Conservation (phyloP, 1,284 basidiomycete genomes). For the Leccinum pachyderme region DNA sequence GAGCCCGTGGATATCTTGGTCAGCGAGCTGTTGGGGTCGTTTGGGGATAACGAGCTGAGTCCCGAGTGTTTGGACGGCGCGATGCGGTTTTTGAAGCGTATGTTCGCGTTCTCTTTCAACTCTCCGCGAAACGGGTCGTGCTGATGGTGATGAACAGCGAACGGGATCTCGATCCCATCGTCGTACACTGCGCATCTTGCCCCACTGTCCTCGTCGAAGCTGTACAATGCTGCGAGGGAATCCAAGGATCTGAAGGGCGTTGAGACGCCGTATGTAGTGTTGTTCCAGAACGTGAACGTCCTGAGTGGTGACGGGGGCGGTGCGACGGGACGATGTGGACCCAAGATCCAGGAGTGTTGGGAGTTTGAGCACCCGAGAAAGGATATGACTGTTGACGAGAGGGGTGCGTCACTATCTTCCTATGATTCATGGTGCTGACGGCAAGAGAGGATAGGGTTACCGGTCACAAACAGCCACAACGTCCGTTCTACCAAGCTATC, state of each 20-base stretch:
- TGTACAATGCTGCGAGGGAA: constrained; percentile 78
- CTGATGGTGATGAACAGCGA: constrained; percentile 47
- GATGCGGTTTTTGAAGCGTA: constrained; percentile 85
- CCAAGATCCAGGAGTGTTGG: constrained; percentile 94
- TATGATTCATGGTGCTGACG: constrained; percentile 7
- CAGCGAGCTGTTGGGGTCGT: constrained; percentile 94
- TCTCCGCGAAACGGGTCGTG: constrained; percentile 1
- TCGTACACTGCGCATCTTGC: constrained; percentile 96
- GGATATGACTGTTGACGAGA: constrained; percentile 71
- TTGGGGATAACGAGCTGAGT: constrained; percentile 98
- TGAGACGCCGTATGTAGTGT: constrained; percentile 98
- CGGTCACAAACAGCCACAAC: constrained; percentile 88
- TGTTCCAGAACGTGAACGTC: constrained; percentile 91
- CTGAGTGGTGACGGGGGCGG: constrained; percentile 72
- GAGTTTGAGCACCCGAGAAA: constrained; percentile 91
- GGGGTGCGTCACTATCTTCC: constrained; percentile 46
- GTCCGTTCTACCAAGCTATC: constrained; percentile 75
- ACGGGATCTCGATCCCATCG: constrained; percentile 93
- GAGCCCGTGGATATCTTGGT: constrained; percentile 93
- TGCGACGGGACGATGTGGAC: constrained; percentile 66
- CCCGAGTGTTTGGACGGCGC: constrained; percentile 98
- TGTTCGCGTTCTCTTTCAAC: constrained; percentile 29
- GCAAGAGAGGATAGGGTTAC: constrained; percentile 53
- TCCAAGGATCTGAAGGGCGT: constrained; percentile 62
- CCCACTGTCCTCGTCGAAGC: constrained; percentile 89